phyloP scores from a whole-genome alignment of 805 yeast genomes.

The Starmerella lactis-condensi region DNA sequence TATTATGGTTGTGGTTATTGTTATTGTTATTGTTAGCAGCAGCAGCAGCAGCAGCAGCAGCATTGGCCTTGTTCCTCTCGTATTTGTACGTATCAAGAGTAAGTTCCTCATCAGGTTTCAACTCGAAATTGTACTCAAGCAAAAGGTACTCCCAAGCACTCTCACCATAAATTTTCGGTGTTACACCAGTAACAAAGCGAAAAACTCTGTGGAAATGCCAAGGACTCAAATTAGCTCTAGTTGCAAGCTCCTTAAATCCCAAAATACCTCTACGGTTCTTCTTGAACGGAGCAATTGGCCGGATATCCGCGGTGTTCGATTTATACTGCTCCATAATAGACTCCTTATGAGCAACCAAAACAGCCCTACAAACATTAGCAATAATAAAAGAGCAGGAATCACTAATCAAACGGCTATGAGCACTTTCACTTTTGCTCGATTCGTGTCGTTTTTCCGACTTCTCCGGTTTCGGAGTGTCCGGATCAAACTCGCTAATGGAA shows the following conservation, averaged over 20 bases:
- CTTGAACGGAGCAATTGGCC: slow-evolving; percentile 18
- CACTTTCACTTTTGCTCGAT: slow-evolving; percentile 13
- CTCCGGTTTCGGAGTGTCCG: slow-evolving; percentile 5
- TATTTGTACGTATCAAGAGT: slow-evolving; percentile 1
- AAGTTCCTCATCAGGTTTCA: slow-evolving; percentile 14
- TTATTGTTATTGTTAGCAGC: neutral
- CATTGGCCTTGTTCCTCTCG: neutral
- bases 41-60: neutral
- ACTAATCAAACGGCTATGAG: slow-evolving; percentile 47
- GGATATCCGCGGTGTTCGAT: slow-evolving; percentile 4
- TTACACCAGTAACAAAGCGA: slow-evolving; percentile 66
- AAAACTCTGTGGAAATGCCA: slow-evolving; percentile 91
- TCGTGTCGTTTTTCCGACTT: slow-evolving; percentile 4
- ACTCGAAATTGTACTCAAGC: slow-evolving; percentile 16
- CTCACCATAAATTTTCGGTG: slow-evolving; percentile 80
- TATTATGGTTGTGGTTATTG: slow-evolving; percentile 2
- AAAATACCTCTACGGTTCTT: slow-evolving; percentile 25
- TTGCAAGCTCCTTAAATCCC: slow-evolving; percentile 68
- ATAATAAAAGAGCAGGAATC: slow-evolving; percentile 73
- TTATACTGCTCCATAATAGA: slow-evolving; percentile 14
- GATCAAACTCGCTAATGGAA: too few species aligned
- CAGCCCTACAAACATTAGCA: slow-evolving; percentile 45
- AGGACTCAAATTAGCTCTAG: slow-evolving; percentile 63
- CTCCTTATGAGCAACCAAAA: slow-evolving; percentile 20
- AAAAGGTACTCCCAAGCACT: slow-evolving; percentile 34